Base-by-base conservation (phyloP, 257 asterid genomes). In the Scutellaria minor region DNA sequence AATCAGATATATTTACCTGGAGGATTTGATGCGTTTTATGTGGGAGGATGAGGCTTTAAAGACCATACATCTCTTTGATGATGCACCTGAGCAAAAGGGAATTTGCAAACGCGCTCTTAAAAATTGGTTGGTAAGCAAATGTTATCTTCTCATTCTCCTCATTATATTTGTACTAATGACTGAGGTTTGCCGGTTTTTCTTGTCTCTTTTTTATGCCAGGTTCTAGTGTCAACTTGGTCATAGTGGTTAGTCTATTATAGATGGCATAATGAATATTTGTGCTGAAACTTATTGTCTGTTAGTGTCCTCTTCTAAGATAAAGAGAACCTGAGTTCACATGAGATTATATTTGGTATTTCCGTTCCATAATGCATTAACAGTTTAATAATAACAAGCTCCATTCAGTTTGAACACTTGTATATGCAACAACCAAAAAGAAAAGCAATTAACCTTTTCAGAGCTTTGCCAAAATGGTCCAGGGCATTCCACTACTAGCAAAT, bases 11-110 rank as follows among this genome's bases (percentile, higher is more conserved):
- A 90, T 93, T 73, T 64, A 64, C 68, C 61, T 76, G 52, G 97
- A 88, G 79, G 97, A 91, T 83, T 75, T 94, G 67, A 80, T 84
- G 91, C 87, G 89, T 14, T 94, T 89, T 82, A 85, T 94, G 96
- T 80, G 95, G 31, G 93, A 88, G 71, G 97, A 91, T 67, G 98
- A 89, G 79, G 95, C 88, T 72, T 15, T 78, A 62, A 94, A 88
- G 85, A 82, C 95, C 7, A 71, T 84, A 54, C 80, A 57, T 31
- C 93, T 89, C 27, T 85, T 94, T 55, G 98, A 89, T 79, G 96
- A 89, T 27, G 89, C 80, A 73, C 65, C 79, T 15, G 97, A 85
- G 68, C 85, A 79, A 82, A 89, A 83, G 67, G 91, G 97, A 74
- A 94, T 94, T 59, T 84, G 90, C 88, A 94, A 87, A 70, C 87